Evolutionary conservation across 208 protist species (phyloP).

Genomic region (Acanthamoeba royreba): DNA sequence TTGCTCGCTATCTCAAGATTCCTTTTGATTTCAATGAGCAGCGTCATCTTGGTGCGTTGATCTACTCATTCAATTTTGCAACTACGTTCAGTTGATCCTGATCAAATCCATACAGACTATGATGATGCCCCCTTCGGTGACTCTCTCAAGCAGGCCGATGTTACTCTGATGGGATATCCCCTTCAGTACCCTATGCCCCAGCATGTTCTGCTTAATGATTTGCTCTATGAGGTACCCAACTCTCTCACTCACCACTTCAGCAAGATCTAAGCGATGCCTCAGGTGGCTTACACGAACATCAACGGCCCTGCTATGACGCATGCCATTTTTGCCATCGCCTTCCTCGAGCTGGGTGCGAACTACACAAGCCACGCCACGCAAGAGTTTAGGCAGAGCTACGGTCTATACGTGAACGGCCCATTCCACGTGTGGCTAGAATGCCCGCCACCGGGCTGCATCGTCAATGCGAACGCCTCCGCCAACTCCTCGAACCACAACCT

Average conservation of each 20-base stretch:
- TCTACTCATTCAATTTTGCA: background rate
- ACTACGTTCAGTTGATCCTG: no score
- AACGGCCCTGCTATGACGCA: slow-evolving; percentile 39
- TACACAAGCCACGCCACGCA: slow-evolving; percentile 19
- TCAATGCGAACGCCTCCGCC: background rate
- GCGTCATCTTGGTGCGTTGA: background rate
- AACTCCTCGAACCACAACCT: slow-evolving; percentile 32
- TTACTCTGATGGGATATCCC: slow-evolving; percentile 41
- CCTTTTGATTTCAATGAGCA: background rate
- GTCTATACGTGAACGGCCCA: slow-evolving; percentile 37
- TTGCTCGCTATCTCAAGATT: slow-evolving; percentile 25
- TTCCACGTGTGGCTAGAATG: slow-evolving; percentile 45
- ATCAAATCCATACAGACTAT: no score
- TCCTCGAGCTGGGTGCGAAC: slow-evolving; percentile 25
- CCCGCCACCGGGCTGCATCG: slow-evolving; percentile 35
- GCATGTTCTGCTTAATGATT: slow-evolving; percentile 25
- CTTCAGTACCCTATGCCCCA: slow-evolving; percentile 20
- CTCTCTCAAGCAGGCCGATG: slow-evolving; percentile 37
- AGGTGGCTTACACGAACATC: slow-evolving; percentile 16
- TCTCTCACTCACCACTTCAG: no score
- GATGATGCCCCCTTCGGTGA: background rate
- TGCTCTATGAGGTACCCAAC: background rate
- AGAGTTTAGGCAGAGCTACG: slow-evolving; percentile 45
- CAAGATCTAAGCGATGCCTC: no score
- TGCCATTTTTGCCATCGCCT: slow-evolving; percentile 36